Evolutionary conservation across 805 yeast genomes (phyloP), one percentile per base, ranked within the genome.

Genomic region (Barnettozyma populi): DNA sequence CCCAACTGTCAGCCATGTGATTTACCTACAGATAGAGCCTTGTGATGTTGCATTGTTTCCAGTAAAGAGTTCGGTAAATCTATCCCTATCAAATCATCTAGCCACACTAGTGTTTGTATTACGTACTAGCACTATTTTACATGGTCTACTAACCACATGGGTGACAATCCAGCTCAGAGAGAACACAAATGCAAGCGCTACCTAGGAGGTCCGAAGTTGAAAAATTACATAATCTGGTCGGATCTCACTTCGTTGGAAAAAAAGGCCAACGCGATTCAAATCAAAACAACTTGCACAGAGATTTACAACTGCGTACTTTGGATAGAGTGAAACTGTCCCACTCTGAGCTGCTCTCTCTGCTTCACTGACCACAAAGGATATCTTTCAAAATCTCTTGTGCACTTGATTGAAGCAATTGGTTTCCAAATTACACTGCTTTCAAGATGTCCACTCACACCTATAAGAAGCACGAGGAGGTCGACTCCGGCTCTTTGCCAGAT

Each of bases 401-500:
- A 16, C 21, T 23, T 23, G 10, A 37, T 37, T 19, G 27, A 40
- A 40, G 35, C 43, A 40, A 40, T 41, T 23, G 27, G 21, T 16
- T 10, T 19, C 41, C 21, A 14, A 37, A 37, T 37, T 23, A 23
- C 25, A 16, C 41, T 23, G 41, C 21, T 23, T 37, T 37, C 27
- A 37, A 37, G 18, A 89, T 89, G 97, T 89, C 97, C 41, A 81
- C 95, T 35, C 81, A 74, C 56, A 74, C 86, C 40, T 89, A 87
- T 70, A 90, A 89, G 72, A 86, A 87, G 71, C 80, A 77, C 68
- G 97, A 90, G 62, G 89, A 86, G 64, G 64, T 78, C 47, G 87
- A 77, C 56, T 73, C 84, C 43, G 82, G 84, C 48, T 71, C 75
- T 31, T 67, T 78, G 57, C 95, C 96, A 48, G 98, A 94, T 70